Evolutionary conservation across 1,139 yeast genomes (phyloP).

Genomic region (Pneumocystis oryctolagi): DNA sequence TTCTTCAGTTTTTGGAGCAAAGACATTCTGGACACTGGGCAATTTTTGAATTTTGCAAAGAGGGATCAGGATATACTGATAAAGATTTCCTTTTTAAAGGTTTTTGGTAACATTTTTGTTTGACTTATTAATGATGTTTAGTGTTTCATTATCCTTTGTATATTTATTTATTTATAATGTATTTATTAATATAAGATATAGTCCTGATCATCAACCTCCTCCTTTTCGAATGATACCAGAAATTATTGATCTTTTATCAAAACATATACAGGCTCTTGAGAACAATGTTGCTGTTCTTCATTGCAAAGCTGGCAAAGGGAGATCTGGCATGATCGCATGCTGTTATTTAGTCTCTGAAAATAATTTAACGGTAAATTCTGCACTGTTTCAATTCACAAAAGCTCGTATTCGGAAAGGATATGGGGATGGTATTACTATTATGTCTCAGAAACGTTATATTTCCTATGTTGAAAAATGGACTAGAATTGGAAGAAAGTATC

Average conservation of each 20-base stretch:
- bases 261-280: slow-evolving; percentile 26
- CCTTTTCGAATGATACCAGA: slow-evolving; percentile 37
- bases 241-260: slow-evolving; percentile 34
- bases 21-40: slow-evolving; percentile 50
- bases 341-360: slow-evolving; percentile 47
- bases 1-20: slow-evolving; percentile 35
- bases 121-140: slow-evolving; percentile 6
- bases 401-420: slow-evolving; percentile 44
- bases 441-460: slow-evolving; percentile 54
- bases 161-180: neutral
- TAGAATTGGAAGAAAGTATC: slow-evolving; percentile 15
- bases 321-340: slow-evolving; percentile 66
- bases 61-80: slow-evolving; percentile 38
- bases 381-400: slow-evolving; percentile 38
- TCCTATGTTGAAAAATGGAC: slow-evolving; percentile 39
- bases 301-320: slow-evolving; percentile 84
- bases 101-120: slow-evolving; percentile 16
- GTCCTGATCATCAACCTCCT: slow-evolving; percentile 66
- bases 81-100: slow-evolving; percentile 21
- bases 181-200: neutral
- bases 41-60: slow-evolving; percentile 58
- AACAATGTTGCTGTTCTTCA: slow-evolving; percentile 55
- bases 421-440: slow-evolving; percentile 57
- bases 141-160: slow-evolving; percentile 38
- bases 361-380: slow-evolving; percentile 29